Base-by-base conservation (phyloP, 306 rosid genomes). In the Mimosa bimucronata region DNA sequence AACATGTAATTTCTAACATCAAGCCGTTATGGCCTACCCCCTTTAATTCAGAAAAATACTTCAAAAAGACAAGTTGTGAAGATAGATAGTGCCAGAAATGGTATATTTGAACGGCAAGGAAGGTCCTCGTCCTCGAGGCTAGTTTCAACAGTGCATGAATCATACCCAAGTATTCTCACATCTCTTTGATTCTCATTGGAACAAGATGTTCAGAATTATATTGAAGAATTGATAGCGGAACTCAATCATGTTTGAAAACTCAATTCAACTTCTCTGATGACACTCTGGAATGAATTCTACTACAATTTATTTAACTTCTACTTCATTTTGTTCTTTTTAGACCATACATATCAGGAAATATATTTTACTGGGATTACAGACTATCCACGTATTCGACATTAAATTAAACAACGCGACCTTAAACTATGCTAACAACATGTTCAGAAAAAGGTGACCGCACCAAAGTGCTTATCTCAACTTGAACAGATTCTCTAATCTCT, bases 31-130 rank as follows among this genome's bases (percentile, higher is more conserved):
- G n/a, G n/a, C n/a, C n/a, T n/a, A n/a, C n/a, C n/a, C 38, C 38
- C 5, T 34, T 34, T 6, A 34, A 6, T 34, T 34, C 38, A 34
- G 38, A 34, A 34, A 34, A 34, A 34, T 34, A 44, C 15, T 8
- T 44, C 16, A 2, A 44, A n/a, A 44, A 44, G 48, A 44, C 82
- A 85, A 89, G 85, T 15, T 84, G 91, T 5, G 89, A 83, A 29
- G 89, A 80, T 23, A 34, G 78, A 73, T 16, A 67, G 15, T 14
- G 0, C 16, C 46, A 19, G 71, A 19, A 2, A 66, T 34, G 46
- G 41, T 1, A 69, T 18, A 14, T 46, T 75, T 55, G 62, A 55
- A n/a, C 28, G 8, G 29, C 62, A n/a, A n/a, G 29, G 14, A 21
- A 55, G 29, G 84, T 79, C 85, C 89, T 34, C 38, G 5, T 34